Percentiles rank a stretch among this genome's conserved stretches.
phyloP scores from a whole-genome alignment of 768 basidiomycete species.

The Fomitopsis serialis region DNA sequence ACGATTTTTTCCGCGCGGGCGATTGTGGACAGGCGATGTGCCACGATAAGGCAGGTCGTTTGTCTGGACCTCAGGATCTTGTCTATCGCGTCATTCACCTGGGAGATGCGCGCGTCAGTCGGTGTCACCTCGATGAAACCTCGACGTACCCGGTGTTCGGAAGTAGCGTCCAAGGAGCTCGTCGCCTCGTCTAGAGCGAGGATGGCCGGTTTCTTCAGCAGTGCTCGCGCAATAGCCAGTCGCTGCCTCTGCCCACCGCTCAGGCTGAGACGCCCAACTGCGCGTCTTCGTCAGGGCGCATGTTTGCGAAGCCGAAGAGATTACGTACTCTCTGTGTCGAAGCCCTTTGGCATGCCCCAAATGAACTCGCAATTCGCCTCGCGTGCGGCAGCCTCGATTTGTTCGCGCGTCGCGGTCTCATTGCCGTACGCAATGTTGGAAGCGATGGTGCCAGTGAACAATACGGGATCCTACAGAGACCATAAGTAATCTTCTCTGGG shows the following conservation, averaged over 20 bases:
- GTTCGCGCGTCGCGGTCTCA: slow-evolving; percentile 66
- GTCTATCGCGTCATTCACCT: slow-evolving; percentile 90
- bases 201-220: slow-evolving; percentile 85
- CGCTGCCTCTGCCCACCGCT: slow-evolving; percentile 81
- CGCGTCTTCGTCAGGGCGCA: slow-evolving; percentile 2
- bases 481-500: neutral
- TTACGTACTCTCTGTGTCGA: slow-evolving; percentile 82
- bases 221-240: slow-evolving; percentile 78
- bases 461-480: slow-evolving; percentile 57
- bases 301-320: neutral
- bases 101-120: neutral
- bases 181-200: slow-evolving; percentile 89
- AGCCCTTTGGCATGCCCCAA: slow-evolving; percentile 90
- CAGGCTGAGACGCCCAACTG: slow-evolving; percentile 65
- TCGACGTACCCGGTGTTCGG: slow-evolving; percentile 65
- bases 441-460: slow-evolving; percentile 91
- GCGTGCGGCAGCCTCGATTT: slow-evolving; percentile 84
- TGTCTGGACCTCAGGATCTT: slow-evolving; percentile 74
- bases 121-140: neutral
- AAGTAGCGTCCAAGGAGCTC: slow-evolving; percentile 82
- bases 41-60: slow-evolving; percentile 86
- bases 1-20: slow-evolving; percentile 87
- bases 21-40: slow-evolving; percentile 86
- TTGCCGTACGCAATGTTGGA: slow-evolving; percentile 92
- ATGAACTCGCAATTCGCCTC: slow-evolving; percentile 96